Evolutionary conservation across 495 filamentous ascomycete species (phyloP), one percentile per base, ranked within the genome.

Genomic region (Aspergillus heteromorphus): DNA sequence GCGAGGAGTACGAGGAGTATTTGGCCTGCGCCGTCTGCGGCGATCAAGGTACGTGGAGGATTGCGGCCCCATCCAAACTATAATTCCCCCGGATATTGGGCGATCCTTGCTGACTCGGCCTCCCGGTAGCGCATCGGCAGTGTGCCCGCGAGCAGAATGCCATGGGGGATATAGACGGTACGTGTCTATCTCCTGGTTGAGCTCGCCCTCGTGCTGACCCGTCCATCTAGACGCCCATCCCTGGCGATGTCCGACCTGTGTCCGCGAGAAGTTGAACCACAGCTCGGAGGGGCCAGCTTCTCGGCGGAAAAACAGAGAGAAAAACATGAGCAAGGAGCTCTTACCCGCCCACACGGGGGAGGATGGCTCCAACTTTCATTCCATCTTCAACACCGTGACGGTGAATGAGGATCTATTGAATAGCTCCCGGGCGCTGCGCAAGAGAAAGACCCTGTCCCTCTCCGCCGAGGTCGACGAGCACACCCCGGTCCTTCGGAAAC

Each of bases 1-100:
- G 81, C 57, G 87, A 88, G 53, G 92, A 96, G 55, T 97, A 87
- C 67, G 93, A 97, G 71, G 78, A 87, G 53, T 91, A 87, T 65
- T 75, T 97, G 40, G 74, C 87, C 50, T 97, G 92, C 67, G 73
- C 70, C 53, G 80, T 85, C 54, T 97, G 93, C 71, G 87, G 84
- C 49, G 88, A 96, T 68, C 89, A 95, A 74, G 87, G 92, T 97
- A 73, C 69, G 90, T 86, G 58, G 57, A 58, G 50, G n/a, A n/a
- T 53, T 53, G 52, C 53, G 65, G 53, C 59, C 60, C 61, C 66
- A 54, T 48, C 56, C 41, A 55, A 62, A 50, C 50, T 54, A 65
- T 45, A 50, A 49, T 49, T 61, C 65, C 53, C 55, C 55, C 57
- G 57, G 51, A 56, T 61, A 64, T 66, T 51, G 51, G 57, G 40